Evolutionary conservation across 179 eudicot species (phyloP).

Genomic region (Gypsophila paniculata): DNA sequence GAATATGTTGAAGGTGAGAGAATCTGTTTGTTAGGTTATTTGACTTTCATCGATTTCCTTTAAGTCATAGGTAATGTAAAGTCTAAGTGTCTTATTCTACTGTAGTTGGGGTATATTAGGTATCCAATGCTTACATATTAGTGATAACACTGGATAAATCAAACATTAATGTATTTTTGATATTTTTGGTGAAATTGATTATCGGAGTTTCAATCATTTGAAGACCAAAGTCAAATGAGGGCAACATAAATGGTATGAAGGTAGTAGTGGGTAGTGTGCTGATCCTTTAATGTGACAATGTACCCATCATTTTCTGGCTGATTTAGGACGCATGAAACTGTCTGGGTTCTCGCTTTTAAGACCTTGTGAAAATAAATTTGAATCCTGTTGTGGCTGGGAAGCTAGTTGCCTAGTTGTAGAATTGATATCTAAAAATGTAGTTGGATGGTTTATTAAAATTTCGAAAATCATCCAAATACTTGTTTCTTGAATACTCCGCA

Average conservation of each 20-base stretch:
- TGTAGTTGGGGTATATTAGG: too few species aligned
- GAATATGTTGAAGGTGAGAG: slow-evolving; percentile 75
- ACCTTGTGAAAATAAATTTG: too few species aligned
- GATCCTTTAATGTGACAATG: neutral
- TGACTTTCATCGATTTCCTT: neutral
- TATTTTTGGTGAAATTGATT: neutral
- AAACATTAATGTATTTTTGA: too few species aligned
- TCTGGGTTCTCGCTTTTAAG: neutral
- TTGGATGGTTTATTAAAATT: neutral
- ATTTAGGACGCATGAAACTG: neutral
- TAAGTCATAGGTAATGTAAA: neutral
- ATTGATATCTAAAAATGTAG: neutral
- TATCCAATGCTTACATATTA: too few species aligned
- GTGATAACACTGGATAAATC: too few species aligned
- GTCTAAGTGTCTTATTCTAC: too few species aligned
- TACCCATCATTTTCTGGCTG: neutral
- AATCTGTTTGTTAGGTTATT: slow-evolving; percentile 7
- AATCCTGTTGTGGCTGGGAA: too few species aligned
- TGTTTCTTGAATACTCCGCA: too few species aligned
- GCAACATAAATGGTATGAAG: neutral
- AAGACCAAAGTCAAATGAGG: neutral
- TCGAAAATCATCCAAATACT: neutral
- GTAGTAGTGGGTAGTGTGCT: neutral
- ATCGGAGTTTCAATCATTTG: too few species aligned
- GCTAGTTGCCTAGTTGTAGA: too few species aligned